Percentiles rank a stretch among this genome's conserved stretches.
Conservation (phyloP, 768 basidiomycete genomes). For the Rhodotorula kratochvilovae region DNA sequence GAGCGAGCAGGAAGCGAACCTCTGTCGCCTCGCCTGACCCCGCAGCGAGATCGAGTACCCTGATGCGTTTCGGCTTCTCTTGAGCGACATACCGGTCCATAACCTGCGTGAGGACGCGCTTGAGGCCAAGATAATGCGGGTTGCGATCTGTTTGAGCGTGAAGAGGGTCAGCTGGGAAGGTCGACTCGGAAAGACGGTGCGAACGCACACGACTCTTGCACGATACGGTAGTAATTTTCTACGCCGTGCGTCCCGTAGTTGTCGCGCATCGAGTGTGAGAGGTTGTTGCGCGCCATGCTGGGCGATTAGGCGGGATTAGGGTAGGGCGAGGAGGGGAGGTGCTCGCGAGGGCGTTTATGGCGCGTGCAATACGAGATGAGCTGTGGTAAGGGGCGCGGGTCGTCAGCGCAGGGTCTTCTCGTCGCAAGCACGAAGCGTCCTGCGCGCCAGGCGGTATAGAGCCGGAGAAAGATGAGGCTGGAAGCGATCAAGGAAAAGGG, state of each 20-base stretch:
- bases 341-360: neutral
- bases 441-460: neutral
- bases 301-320: neutral
- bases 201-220: constrained; percentile 25
- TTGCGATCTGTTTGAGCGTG: constrained; percentile 53
- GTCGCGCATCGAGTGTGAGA: constrained; percentile 54
- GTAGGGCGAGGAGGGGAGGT: neutral
- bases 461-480: neutral
- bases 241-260: constrained; percentile 59
- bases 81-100: constrained; percentile 48
- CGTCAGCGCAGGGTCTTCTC: neutral
- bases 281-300: constrained; percentile 41
- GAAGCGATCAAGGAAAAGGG: neutral
- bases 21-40: constrained; percentile 45
- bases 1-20: neutral
- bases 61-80: constrained; percentile 50
- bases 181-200: neutral
- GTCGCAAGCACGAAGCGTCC: no score
- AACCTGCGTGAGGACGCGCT: constrained; percentile 53
- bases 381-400: neutral
- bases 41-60: constrained; percentile 62
- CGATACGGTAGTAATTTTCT: constrained; percentile 49
- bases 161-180: neutral
- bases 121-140: constrained; percentile 66
- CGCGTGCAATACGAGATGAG: accelerated